These are phyloP conservation scores for Hygrophorus russula DNA, from an alignment of 768 basidiomycete genomes.

Conservation along the genomic window DNA sequence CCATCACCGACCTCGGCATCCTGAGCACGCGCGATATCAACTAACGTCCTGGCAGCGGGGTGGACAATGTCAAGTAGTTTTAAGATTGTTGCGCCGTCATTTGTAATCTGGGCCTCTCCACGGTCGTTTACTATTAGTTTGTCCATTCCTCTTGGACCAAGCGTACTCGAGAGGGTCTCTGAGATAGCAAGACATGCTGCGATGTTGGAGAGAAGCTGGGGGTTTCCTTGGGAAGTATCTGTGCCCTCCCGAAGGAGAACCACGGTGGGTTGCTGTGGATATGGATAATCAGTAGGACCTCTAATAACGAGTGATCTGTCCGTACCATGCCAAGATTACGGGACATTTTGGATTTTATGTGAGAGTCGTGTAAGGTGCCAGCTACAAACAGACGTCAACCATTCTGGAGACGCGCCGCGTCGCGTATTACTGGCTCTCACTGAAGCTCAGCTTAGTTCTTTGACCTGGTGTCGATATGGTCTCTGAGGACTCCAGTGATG, in stretches of 20 bases:
- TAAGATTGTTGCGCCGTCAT: conserved; percentile 98
- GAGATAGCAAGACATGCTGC: conserved; percentile 91
- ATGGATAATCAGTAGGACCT: conserved; percentile 9
- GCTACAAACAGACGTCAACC: too few relatives aligned
- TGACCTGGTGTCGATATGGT: conserved; percentile 7
- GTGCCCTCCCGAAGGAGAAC: conserved; percentile 95
- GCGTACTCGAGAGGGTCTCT: conserved; percentile 83
- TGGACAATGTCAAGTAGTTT: conserved; percentile 97
- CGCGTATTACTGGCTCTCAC: background rate
- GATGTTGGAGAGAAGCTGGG: conserved; percentile 90
- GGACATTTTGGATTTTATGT: conserved; percentile 51
- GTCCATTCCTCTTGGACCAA: conserved; percentile 99
- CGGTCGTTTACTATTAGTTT: conserved; percentile 91
- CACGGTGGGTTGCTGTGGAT: conserved; percentile 84
- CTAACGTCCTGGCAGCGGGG: conserved; percentile 94
- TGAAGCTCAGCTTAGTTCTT: background rate
- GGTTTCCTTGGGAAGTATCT: conserved; percentile 89
- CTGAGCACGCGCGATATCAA: conserved; percentile 96
- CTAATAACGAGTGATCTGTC: background rate
- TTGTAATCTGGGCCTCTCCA: conserved; percentile 96
- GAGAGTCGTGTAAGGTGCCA: too few relatives aligned
- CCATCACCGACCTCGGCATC: conserved; percentile 99
- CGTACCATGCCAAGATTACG: conserved; percentile 70
- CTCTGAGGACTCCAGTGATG: conserved; percentile 14
- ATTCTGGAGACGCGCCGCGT: background rate